Evolutionary conservation across 176 grass and related monocot species (phyloP).

Genomic region (Poa pratensis): DNA sequence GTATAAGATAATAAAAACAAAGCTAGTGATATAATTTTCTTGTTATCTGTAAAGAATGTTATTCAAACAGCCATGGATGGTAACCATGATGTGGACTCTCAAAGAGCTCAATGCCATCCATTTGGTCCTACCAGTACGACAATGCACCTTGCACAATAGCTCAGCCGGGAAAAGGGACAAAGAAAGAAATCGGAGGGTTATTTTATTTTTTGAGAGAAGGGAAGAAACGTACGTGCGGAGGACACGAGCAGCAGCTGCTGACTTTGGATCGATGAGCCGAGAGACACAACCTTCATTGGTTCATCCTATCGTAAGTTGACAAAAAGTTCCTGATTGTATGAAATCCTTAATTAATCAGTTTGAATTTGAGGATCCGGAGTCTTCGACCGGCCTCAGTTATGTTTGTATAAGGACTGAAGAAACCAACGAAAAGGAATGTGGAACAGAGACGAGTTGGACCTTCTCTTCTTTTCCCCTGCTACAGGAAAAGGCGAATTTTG

Average conservation of each 20-base stretch:
- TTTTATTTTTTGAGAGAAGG: neutral
- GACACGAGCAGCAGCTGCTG: neutral
- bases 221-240: neutral
- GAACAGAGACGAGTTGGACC: too few relatives aligned
- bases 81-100: neutral
- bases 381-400: too few relatives aligned
- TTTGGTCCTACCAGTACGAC: slow-evolving; percentile 8
- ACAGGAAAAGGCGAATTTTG: too few relatives aligned
- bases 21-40: too few relatives aligned
- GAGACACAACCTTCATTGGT: slow-evolving; percentile 4
- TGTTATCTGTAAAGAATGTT: too few relatives aligned
- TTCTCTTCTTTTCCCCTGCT: too few relatives aligned
- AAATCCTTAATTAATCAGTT: slow-evolving; percentile 20
- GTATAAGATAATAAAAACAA: too few relatives aligned
- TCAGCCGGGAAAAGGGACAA: slow-evolving; percentile 13
- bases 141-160: neutral
- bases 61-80: too few relatives aligned
- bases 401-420: too few relatives aligned
- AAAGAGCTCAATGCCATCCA: neutral
- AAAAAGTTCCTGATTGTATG: neutral
- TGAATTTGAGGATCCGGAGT: too few relatives aligned
- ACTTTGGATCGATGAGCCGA: neutral
- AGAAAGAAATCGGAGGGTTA: too few relatives aligned
- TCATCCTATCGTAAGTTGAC: slow-evolving; percentile 36
- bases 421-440: too few relatives aligned